A percentile compares a stretch with the other conserved stretches of the same genome.
phyloP scores from a whole-genome alignment of 176 grass and related monocot genomes.

The Lolium rigidum region DNA sequence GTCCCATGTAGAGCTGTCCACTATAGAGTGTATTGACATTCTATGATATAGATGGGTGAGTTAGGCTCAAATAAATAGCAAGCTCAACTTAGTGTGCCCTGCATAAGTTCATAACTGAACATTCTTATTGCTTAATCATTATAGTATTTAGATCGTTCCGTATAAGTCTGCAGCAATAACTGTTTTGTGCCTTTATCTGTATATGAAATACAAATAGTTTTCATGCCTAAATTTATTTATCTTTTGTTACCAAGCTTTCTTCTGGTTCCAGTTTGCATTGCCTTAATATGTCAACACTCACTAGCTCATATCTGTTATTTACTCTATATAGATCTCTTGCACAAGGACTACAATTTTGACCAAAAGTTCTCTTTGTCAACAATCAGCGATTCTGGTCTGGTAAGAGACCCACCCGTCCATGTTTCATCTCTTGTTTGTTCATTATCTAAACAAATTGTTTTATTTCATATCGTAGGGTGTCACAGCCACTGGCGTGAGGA shows the following conservation, averaged over 20 bases:
- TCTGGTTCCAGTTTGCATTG: not conserved
- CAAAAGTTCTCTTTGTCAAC: constrained; percentile 73
- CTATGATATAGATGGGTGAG: not conserved
- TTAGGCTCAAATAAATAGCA: not conserved
- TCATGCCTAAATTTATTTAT: not conserved
- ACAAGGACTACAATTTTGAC: constrained; percentile 91
- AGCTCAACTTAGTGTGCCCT: not conserved
- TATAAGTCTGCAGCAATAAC: not conserved
- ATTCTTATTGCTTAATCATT: not conserved
- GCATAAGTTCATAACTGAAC: not conserved
- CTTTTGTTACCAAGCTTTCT: not conserved
- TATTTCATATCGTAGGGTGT: constrained; percentile 52
- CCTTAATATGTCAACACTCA: not conserved
- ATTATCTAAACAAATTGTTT: not conserved
- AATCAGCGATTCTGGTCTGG: constrained; percentile 61
- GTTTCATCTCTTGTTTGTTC: constrained; percentile 2
- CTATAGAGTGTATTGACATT: not conserved
- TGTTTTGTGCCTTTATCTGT: not conserved
- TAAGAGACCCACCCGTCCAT: constrained; percentile 25
- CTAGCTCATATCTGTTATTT: not conserved
- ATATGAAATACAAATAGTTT: not conserved
- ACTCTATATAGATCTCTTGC: constrained; percentile 70
- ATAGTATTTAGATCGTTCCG: not conserved
- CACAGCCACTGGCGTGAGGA: constrained; percentile 72
- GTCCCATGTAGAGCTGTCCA: not conserved